Percentiles rank a stretch among this genome's conserved stretches.
phyloP scores from a whole-genome alignment of 2,329 filamentous ascomycete genomes.

The Aureobasidium subglaciale region DNA sequence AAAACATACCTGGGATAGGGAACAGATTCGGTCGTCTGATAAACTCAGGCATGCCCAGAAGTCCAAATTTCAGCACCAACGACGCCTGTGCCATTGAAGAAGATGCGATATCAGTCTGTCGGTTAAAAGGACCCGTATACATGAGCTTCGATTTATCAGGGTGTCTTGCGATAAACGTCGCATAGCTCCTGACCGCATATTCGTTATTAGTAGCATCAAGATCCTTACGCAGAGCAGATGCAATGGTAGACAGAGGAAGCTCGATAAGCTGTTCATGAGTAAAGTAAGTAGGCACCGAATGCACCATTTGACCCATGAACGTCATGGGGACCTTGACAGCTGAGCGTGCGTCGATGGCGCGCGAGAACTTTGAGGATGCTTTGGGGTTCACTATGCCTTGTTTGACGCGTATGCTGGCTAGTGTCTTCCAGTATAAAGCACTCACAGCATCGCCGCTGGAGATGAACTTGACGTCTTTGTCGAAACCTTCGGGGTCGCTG shows the following conservation, averaged over 20 bases:
- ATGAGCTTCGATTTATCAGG: background rate
- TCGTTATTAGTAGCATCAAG: background rate
- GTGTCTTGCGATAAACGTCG: background rate
- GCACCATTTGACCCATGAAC: background rate
- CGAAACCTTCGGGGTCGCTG: background rate
- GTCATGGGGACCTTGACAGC: background rate
- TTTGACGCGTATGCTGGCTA: background rate
- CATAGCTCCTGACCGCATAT: background rate
- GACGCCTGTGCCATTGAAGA: background rate
- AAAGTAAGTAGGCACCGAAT: background rate
- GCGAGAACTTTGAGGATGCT: background rate
- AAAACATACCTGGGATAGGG: no score
- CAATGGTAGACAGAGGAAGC: background rate
- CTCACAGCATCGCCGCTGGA: background rate
- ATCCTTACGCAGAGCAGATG: background rate
- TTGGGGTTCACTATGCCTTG: background rate
- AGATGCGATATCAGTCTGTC: background rate
- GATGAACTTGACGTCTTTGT: background rate
- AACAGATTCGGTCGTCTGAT: no score
- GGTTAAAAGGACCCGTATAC: background rate
- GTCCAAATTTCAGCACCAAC: background rate
- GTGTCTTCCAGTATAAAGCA: background rate
- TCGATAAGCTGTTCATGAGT: background rate
- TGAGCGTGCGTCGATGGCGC: background rate
- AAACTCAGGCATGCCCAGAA: background rate